Evolutionary conservation across 768 basidiomycete genomes (phyloP), one percentile per base, ranked within the genome.

Genomic region (Galerina sulciceps): DNA sequence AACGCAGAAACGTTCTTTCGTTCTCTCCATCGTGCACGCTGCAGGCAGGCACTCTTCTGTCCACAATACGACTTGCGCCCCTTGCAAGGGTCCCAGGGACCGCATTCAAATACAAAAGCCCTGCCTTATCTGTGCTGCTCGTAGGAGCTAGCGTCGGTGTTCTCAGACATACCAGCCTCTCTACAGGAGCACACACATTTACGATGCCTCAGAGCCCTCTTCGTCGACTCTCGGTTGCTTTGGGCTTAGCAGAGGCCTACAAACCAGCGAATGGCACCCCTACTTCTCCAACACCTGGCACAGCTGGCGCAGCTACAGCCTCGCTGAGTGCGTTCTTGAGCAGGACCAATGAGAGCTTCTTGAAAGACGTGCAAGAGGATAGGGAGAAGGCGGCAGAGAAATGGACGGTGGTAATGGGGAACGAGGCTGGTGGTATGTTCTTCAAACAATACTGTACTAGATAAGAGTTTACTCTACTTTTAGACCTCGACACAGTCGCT

Each of bases 341-440:
- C 6, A 67, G 68, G 20, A 73, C 85, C 57, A 93, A 91, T 69
- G 67, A 75, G 22, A 74, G 69, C 22, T 97, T 91, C 67, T 72
- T 95, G 18, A 68, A 66, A 15, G 90, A 87, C 48, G 65, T 87
- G 15, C 68, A 76, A 22, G 74, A 74, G 1, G 69, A 69, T 15
- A 73, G 74, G 9, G 77, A 76, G 1, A 79, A 80, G 40, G 81
- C 77, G 31, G 64, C 66, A 0, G 83, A 86, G 46, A 41, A 51
- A 8, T 99, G 95, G 96, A 89, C 85, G 0, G 79, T 97, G 5
- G 90, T 88, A 0, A 92, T 95, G 88, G 96, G 96, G 0, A 99
- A 99, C 71, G 96, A 99, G 74, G 94, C 96, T 13, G 96, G 96
- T 67, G 96, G 96, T 96, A 70, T 57, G 76, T 67, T 17, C 35